Evolutionary conservation across 1,284 basidiomycete species (phyloP), one percentile per base, ranked within the genome.

Genomic region (Ustilago tritici): DNA sequence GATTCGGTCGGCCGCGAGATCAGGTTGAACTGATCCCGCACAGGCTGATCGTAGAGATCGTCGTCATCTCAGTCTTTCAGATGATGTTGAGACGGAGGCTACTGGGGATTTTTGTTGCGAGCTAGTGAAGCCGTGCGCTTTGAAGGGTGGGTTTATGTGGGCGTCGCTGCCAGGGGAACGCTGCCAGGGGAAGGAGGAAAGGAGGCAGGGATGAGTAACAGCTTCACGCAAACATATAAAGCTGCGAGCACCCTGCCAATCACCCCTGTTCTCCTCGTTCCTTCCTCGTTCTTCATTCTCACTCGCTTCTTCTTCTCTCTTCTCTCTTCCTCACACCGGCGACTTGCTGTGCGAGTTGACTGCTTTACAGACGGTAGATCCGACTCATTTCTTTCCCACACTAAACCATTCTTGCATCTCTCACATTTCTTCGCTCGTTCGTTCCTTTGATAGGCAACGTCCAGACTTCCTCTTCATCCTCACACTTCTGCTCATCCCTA

Each of bases 371-470:
- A 50, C 61, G 60, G 53, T 62, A 47, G 53, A 62, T 56, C 60
- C 53, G 60, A 54, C 53, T 62, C 32, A 34, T n/a, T 50, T 32
- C 15, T 28, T 14, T 56, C 43, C 8, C 28, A 40, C 41, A 32
- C 38, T n/a, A n/a, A n/a, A 8, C 35, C 14, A 10, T 35, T 40
- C 23, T 23, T 34, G 11, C 32, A 17, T 36, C 34, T 58, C n/a
- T 11, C 14, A 46, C 6, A 7, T 19, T 19, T 19, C n/a, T 15
- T 46, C n/a, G 15, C 34, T 49, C 28, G n/a, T 47, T 50, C 56
- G 46, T 58, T 59, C 69, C 69, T 71, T 71, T 56, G 69, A 71
- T 19, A 71, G 69, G 69, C 63, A 58, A 59, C 63, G 11, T 14
- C 41, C 53, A 23, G 47, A 46, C 6, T 0, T 12, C 40, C 17